Percentiles rank a stretch among this genome's conserved stretches.
Evolutionary conservation across 495 filamentous ascomycete genomes (phyloP).

Genomic region (Xylaria telfairii): DNA sequence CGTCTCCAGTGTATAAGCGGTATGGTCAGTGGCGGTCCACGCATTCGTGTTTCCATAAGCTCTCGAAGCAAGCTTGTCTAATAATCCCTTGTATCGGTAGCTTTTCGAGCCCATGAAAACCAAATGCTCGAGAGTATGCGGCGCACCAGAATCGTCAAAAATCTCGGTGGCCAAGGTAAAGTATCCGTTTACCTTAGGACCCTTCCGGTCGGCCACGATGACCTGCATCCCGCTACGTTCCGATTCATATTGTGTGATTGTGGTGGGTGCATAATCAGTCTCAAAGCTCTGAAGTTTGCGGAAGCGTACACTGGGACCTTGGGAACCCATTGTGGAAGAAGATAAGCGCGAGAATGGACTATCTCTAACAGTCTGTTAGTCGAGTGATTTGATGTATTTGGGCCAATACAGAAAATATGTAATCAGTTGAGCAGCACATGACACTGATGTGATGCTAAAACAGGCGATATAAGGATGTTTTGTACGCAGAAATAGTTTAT

Average conservation of each 20-base stretch:
- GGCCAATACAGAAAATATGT: not conserved
- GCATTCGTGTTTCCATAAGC: constrained; percentile 96
- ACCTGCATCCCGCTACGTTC: constrained; percentile 91
- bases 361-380: constrained; percentile 20
- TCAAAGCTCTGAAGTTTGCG: constrained; percentile 83
- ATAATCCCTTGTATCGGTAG: constrained; percentile 90
- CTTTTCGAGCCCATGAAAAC: constrained; percentile 97
- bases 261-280: constrained; percentile 83
- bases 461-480: not conserved
- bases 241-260: constrained; percentile 81
- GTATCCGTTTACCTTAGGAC: constrained; percentile 92
- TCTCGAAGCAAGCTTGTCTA: constrained; percentile 91
- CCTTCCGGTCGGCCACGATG: constrained; percentile 87
- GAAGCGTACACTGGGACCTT: constrained; percentile 62
- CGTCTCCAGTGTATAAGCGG: constrained; percentile 93
- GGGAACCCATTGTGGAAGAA: constrained; percentile 43
- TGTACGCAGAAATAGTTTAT: constrained; percentile 1
- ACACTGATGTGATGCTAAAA: not conserved
- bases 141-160: constrained; percentile 92
- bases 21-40: constrained; percentile 94
- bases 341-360: constrained; percentile 14
- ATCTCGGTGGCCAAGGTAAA: constrained; percentile 98
- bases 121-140: constrained; percentile 95
- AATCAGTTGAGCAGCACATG: not conserved
- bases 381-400: not conserved